Evolutionary conservation across 73 alveolate species (phyloP), one percentile per base, ranked within the genome.

Genomic region (Symbiodinium natans): DNA sequence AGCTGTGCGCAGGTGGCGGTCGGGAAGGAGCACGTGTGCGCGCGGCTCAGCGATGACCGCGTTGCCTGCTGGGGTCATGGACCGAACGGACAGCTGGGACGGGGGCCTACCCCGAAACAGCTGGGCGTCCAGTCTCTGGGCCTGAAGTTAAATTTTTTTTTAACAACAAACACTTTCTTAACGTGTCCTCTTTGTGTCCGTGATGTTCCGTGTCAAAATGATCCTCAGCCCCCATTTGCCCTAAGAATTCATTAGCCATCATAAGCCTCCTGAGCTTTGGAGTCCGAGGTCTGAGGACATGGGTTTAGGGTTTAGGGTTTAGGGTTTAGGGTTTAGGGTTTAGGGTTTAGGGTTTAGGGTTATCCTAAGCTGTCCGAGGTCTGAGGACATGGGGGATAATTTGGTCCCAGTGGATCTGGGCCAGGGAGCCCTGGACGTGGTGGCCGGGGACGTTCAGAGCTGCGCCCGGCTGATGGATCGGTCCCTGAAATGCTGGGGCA

Each of bases 371-470:
- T 46, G 6, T 46, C 13, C 6, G 59, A 13, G 59, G 80, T 63
- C 80, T 36, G 38, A 63, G 36, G 80, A 63, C 38, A 63, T 63
- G 80, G 80, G 77, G 0, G 77, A 63, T 36, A 63, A 63, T 36
- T 63, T 63, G 36, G 80, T 63, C 27, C 36, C 80, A 0, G 80
- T 63, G 80, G 80, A 63, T 29, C 80, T 63, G 80, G 80, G 80
- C 13, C 59, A 46, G 59, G 59, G 59, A 9, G 59, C 59, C 59
- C 59, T 46, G 80, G 38, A 63, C 17, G 80, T 63, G 80, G 80
- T 63, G 80, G 80, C 80, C 40, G 80, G 80, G 1, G 80, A n/a
- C 80, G 27, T 63, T 31, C 80, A 63, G 80, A 63, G 80, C 36
- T 63, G 80, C 4, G 80, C 80, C 80, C 31, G 36, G 80, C 80